A percentile compares a stretch with the other conserved stretches of the same genome.
Evolutionary conservation across 2,329 filamentous ascomycete species (phyloP).

Genomic region (Camptophora hylomeconis): DNA sequence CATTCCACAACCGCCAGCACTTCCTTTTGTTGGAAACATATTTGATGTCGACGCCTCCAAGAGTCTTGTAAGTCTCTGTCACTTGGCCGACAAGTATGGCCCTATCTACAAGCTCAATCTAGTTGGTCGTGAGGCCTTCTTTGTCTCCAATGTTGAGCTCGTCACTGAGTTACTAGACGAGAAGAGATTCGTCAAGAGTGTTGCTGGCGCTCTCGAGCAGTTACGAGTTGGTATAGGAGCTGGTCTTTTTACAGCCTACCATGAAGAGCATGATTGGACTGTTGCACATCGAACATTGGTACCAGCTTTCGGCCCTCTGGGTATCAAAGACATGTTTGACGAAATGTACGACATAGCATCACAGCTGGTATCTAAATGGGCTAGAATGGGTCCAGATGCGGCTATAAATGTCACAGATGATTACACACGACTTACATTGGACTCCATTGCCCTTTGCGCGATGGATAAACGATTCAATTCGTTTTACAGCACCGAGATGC

Average conservation of each 20-base stretch:
- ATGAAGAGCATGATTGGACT: conserved; percentile 45
- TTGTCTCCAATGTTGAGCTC: conserved; percentile 42
- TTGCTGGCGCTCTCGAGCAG: conserved; percentile 38
- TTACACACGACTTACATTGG: conserved; percentile 60
- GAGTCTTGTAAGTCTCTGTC: conserved; percentile 37
- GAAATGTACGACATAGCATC: conserved; percentile 13
- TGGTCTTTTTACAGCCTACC: conserved; percentile 51
- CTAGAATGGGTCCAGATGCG: conserved; percentile 37
- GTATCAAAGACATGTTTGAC: conserved; percentile 28
- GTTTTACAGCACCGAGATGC: conserved; percentile 55
- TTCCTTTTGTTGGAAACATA: conserved; percentile 40
- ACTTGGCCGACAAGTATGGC: conserved; percentile 36
- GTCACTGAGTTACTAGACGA: conserved; percentile 54
- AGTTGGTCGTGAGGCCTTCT: conserved; percentile 32
- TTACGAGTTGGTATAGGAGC: conserved; percentile 49
- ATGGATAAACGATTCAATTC: conserved; percentile 65
- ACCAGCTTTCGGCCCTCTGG: conserved; percentile 34
- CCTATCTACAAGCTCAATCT: conserved; percentile 48
- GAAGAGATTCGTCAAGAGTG: conserved; percentile 48
- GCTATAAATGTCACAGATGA: conserved; percentile 51
- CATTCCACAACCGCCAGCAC: conserved; percentile 38
- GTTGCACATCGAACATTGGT: conserved; percentile 42
- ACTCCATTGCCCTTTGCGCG: conserved; percentile 58
- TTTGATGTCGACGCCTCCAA: conserved; percentile 37
- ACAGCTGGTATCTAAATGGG: conserved; percentile 30